Evolutionary conservation across 2,329 filamentous ascomycete genomes (phyloP), one percentile per base, ranked within the genome.

Genomic region (Talaromyces sp.): DNA sequence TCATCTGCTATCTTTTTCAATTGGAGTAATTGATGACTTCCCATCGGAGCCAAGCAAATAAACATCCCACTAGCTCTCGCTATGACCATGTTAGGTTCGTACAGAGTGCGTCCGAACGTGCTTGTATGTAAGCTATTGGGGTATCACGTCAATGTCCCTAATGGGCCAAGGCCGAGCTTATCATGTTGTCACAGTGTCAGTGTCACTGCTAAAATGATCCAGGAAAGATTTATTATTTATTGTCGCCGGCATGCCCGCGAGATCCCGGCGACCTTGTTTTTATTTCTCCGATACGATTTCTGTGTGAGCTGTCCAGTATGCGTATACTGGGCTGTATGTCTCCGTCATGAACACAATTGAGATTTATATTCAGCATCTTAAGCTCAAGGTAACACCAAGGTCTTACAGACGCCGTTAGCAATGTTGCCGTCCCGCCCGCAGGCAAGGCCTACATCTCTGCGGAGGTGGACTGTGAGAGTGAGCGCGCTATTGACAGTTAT

Each of bases 381-480:
- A 36, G 2, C n/a, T 34, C n/a, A 47, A 38, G 40, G 11, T 61
- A 22, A 40, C 34, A 43, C 36, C 15, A 22, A 38, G 15, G 38
- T 45, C 56, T 59, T 19, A n/a, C 13, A 29, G 34, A 27, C 5
- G 19, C 5, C 19, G 36, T 38, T 59, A 22, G 22, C 34, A 45
- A 59, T 59, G 56, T 59, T 38, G 36, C 10, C 10, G 17, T 27
- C 36, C 45, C 56, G 22, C 15, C 56, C 7, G 38, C 36, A 59
- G 36, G 11, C 22, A 27, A 59, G 15, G 10, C 38, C 22, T 17
- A 59, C 25, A 19, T 6, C 5, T n/a, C 8, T 45, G 36, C 56
- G 34, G 19, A 43, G 22, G 19, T 59, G 56, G 56, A 29, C 34
- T 59, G 47, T 62, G 34, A 62, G 60, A 62, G 7, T 27, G 10